Percentiles rank a stretch among this genome's conserved stretches.
Evolutionary conservation across 2,329 filamentous ascomycete species (phyloP).

Genomic region (Penicillium sp.): DNA sequence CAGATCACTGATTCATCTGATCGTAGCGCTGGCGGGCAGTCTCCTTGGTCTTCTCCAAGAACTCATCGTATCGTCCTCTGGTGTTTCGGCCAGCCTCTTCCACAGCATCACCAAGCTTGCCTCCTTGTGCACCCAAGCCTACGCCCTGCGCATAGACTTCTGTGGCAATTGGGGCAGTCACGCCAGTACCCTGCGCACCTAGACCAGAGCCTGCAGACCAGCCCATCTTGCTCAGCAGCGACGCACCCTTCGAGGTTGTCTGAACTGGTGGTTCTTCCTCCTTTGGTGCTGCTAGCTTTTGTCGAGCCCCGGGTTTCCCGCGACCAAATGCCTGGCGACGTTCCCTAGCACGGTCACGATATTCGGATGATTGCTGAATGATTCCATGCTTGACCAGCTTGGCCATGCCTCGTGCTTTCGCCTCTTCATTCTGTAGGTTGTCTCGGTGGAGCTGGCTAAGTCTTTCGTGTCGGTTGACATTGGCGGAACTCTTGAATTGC

Average conservation of each 20-base stretch:
- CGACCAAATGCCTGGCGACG: slow-evolving; percentile 53
- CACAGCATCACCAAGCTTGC: slow-evolving; percentile 56
- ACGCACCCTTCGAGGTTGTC: slow-evolving; percentile 55
- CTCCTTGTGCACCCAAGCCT: slow-evolving; percentile 56
- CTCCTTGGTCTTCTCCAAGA: slow-evolving; percentile 55
- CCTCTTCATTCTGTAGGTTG: slow-evolving; percentile 59
- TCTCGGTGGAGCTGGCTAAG: slow-evolving; percentile 63
- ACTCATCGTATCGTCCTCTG: slow-evolving; percentile 54
- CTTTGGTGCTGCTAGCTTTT: slow-evolving; percentile 36
- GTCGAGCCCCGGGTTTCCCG: slow-evolving; percentile 32
- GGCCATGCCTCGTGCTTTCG: slow-evolving; percentile 48
- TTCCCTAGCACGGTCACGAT: slow-evolving; percentile 56
- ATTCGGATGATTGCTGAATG: slow-evolving; percentile 46
- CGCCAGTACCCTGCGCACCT: slow-evolving; percentile 56
- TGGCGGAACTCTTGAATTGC: slow-evolving; percentile 60
- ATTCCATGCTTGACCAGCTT: slow-evolving; percentile 53
- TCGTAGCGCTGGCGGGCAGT: slow-evolving; percentile 56
- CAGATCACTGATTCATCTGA: slow-evolving; percentile 41
- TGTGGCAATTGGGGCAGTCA: slow-evolving; percentile 54
- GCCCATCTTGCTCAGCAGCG: slow-evolving; percentile 59
- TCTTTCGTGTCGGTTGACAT: slow-evolving; percentile 66
- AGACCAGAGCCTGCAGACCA: slow-evolving; percentile 56
- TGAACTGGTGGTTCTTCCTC: slow-evolving; percentile 40
- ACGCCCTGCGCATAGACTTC: slow-evolving; percentile 58
- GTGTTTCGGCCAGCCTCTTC: slow-evolving; percentile 57